Evolutionary conservation across 2,329 filamentous ascomycete genomes (phyloP).

Genomic region (Fusarium continuum): DNA sequence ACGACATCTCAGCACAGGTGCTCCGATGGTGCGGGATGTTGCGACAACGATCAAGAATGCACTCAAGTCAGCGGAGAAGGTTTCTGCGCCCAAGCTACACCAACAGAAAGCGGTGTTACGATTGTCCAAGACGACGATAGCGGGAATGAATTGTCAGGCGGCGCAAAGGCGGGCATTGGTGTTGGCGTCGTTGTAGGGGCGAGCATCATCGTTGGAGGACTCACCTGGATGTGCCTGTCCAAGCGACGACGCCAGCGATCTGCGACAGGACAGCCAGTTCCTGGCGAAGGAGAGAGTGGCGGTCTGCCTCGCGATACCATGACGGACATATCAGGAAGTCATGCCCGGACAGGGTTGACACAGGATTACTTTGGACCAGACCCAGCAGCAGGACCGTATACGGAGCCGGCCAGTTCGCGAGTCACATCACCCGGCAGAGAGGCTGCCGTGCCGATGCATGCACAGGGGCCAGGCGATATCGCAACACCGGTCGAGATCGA

Average conservation of each 20-base stretch:
- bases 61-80: slow-evolving; percentile 49
- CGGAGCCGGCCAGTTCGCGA: slow-evolving; percentile 46
- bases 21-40: slow-evolving; percentile 60
- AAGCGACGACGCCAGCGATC: slow-evolving; percentile 46
- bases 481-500: slow-evolving; percentile 64
- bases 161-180: slow-evolving; percentile 66
- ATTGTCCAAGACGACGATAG: slow-evolving; percentile 43
- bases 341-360: slow-evolving; percentile 46
- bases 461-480: slow-evolving; percentile 61
- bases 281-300: slow-evolving; percentile 31
- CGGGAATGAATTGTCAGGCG: slow-evolving; percentile 52
- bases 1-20: slow-evolving; percentile 57
- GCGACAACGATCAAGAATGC: slow-evolving; percentile 55
- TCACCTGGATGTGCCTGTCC: slow-evolving; percentile 59
- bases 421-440: slow-evolving; percentile 46
- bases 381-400: slow-evolving; percentile 58
- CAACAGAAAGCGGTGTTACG: slow-evolving; percentile 46
- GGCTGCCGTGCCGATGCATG: slow-evolving; percentile 55
- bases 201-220: slow-evolving; percentile 52
- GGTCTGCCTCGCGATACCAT: slow-evolving; percentile 40
- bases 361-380: slow-evolving; percentile 57
- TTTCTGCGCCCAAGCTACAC: slow-evolving; percentile 52
- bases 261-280: slow-evolving; percentile 6
- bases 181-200: slow-evolving; percentile 59
- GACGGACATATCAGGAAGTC: slow-evolving; percentile 48